Evolutionary conservation across 495 filamentous ascomycete species (phyloP).

Genomic region (Penicillium dipodomyicola): DNA sequence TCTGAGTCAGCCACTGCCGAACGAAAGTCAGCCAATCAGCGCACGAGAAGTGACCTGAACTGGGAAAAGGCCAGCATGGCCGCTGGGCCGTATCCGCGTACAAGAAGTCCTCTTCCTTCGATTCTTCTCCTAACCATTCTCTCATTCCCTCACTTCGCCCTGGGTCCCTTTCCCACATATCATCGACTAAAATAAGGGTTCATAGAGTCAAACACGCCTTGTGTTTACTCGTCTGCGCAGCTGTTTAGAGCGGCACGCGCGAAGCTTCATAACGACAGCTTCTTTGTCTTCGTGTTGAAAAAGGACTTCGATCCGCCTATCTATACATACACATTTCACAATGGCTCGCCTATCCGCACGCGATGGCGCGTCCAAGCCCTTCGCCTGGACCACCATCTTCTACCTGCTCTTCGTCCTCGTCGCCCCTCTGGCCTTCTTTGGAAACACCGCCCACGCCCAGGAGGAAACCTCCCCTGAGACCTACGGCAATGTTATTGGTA

Average conservation of each 20-base stretch:
- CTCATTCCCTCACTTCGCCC: slow-evolving; percentile 21
- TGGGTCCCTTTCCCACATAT: slow-evolving; percentile 22
- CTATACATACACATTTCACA: slow-evolving; percentile 23
- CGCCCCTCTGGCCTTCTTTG: slow-evolving; percentile 70
- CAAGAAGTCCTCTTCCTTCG: slow-evolving; percentile 24
- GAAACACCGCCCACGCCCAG: slow-evolving; percentile 65
- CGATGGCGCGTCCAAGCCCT: slow-evolving; percentile 48
- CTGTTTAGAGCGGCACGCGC: slow-evolving; percentile 12
- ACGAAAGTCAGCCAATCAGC: slow-evolving; percentile 34
- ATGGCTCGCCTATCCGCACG: slow-evolving; percentile 50
- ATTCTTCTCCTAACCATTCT: slow-evolving; percentile 15
- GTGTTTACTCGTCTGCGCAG: slow-evolving; percentile 22
- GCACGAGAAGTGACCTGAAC: slow-evolving; percentile 43
- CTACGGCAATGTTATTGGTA: slow-evolving; percentile 86
- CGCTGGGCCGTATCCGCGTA: slow-evolving; percentile 34
- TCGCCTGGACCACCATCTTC: slow-evolving; percentile 70
- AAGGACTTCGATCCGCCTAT: slow-evolving; percentile 8
- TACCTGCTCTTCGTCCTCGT: slow-evolving; percentile 84
- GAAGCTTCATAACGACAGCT: slow-evolving; percentile 20
- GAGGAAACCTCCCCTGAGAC: slow-evolving; percentile 67
- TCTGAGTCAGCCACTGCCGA: slow-evolving; percentile 28
- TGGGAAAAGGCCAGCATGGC: slow-evolving; percentile 51
- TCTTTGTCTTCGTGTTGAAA: slow-evolving; percentile 14
- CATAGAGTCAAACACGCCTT: slow-evolving; percentile 18
- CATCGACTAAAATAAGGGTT: slow-evolving; percentile 14